Base-by-base conservation (phyloP, 2,329 filamentous ascomycete genomes). In the Aspergillus hortae region DNA sequence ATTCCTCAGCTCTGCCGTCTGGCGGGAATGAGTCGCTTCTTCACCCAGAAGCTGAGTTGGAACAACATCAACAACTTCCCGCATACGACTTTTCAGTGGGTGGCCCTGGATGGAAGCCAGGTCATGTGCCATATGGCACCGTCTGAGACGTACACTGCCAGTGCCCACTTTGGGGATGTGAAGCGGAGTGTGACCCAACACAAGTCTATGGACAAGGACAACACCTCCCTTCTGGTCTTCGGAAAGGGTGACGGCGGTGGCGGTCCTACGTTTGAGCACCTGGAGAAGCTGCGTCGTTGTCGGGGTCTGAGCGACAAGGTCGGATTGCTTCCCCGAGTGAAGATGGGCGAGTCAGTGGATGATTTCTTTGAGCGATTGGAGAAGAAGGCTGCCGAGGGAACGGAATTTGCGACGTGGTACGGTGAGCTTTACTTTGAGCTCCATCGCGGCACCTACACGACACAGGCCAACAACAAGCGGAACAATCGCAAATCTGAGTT, bases 61-160 rank as follows among this genome's bases (percentile, higher is more conserved):
- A 97, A 97, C 77, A 97, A 97, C 70, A 97, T 97, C 80, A 97
- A 97, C 76, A 95, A 89, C 67, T 99, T 97, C 75, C 94, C 94
- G 0, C 94, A 97, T 68, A 97, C 94, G 5, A 97, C 94, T 0
- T 99, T 99, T 80, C 96, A 96, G 72, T 99, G 94, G 94, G 92
- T 99, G 30, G 85, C 91, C 11, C 83, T 96, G 12, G 94, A 99
- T 69, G 92, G 94, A 52, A 95, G 89, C 65, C 94, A 97, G 67
- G 94, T 99, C 59, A 84, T 99, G 56, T 97, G 92, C 71, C 94
- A 99, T 67, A 99, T 99, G 94, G 85, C 92, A 3, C 94, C 94
- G 1, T 84, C 90, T 2, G 92, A 99, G 74, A 97, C 94, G 0
- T 97, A 99, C 70, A 97, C 92, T 4, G 89, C 94, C 2, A 87